These are phyloP conservation scores for Knoxdaviesia capensis DNA, from an alignment of 2,329 filamentous ascomycete genomes.

Conservation along the genomic window DNA sequence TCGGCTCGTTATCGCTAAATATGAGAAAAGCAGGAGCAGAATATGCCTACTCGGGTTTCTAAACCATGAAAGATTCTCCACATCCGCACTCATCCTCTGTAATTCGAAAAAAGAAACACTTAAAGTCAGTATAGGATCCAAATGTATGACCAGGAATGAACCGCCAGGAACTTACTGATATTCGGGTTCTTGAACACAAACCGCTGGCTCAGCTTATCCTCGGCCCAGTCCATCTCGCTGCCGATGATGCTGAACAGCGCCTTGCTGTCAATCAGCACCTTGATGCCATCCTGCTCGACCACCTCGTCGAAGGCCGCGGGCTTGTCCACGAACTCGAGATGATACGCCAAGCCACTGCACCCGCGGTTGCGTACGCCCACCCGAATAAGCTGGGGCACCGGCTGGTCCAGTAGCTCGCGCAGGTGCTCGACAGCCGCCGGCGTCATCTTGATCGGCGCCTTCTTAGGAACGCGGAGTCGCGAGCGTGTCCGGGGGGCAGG, in stretches of 20 bases:
- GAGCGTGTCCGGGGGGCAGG: constrained; percentile 19
- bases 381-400: constrained; percentile 80
- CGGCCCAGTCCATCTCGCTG: constrained; percentile 97
- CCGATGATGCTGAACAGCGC: constrained; percentile 95
- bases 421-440: constrained; percentile 64
- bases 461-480: constrained; percentile 54
- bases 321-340: constrained; percentile 89
- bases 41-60: constrained; percentile 5
- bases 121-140: too few species aligned
- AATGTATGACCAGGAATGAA: neutral
- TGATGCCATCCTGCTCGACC: constrained; percentile 90
- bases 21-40: too few species aligned
- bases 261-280: constrained; percentile 91
- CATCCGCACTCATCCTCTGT: constrained; percentile 90
- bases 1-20: too few species aligned
- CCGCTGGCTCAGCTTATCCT: constrained; percentile 79
- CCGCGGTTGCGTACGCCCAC: constrained; percentile 88
- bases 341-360: constrained; percentile 83
- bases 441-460: constrained; percentile 79
- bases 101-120: neutral
- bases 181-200: constrained; percentile 97
- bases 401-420: constrained; percentile 56
- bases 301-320: constrained; percentile 73
- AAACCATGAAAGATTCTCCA: constrained; percentile 88
- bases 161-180: constrained; percentile 56